phyloP scores from a whole-genome alignment of 2,329 filamentous ascomycete species.

The Cercospora zeina region DNA sequence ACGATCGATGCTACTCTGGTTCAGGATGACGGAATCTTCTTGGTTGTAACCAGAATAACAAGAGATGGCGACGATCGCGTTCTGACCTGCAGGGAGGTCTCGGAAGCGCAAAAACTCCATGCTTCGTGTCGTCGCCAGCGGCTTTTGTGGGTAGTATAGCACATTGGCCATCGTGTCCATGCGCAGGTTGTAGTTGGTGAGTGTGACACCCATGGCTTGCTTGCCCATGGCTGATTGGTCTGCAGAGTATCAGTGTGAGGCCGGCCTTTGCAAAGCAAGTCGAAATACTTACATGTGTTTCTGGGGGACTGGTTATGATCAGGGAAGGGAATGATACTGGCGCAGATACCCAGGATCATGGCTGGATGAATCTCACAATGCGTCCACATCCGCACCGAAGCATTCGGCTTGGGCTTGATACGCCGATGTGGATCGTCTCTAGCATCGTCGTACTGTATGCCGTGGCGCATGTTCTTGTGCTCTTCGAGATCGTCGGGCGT shows the following conservation, averaged over 20 bases:
- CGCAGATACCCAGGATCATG: conserved; percentile 98
- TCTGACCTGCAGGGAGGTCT: conserved; percentile 93
- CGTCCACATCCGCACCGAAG: conserved; percentile 87
- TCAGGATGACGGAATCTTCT: conserved; percentile 99
- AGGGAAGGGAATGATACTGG: conserved; percentile 98
- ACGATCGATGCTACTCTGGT: conserved; percentile 97
- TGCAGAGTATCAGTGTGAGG: not conserved
- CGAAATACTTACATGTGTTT: conserved; percentile 67
- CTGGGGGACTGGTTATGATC: conserved; percentile 97
- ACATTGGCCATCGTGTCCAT: conserved; percentile 99
- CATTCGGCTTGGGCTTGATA: conserved; percentile 83
- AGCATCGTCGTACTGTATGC: conserved; percentile 52
- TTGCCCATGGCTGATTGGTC: conserved; percentile 99
- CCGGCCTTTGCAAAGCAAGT: not conserved
- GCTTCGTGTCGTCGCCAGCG: conserved; percentile 88
- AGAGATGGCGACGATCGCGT: conserved; percentile 95
- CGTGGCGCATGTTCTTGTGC: conserved; percentile 45
- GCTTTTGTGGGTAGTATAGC: conserved; percentile 97
- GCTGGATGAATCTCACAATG: conserved; percentile 99
- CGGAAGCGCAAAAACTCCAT: conserved; percentile 99
- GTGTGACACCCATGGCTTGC: conserved; percentile 98
- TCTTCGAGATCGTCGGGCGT: conserved; percentile 88
- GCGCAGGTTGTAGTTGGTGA: conserved; percentile 93
- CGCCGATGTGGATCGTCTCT: conserved; percentile 76
- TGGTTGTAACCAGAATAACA: conserved; percentile 99